phyloP scores from a whole-genome alignment of 768 basidiomycete species.

The Lactarius hengduanensis region DNA sequence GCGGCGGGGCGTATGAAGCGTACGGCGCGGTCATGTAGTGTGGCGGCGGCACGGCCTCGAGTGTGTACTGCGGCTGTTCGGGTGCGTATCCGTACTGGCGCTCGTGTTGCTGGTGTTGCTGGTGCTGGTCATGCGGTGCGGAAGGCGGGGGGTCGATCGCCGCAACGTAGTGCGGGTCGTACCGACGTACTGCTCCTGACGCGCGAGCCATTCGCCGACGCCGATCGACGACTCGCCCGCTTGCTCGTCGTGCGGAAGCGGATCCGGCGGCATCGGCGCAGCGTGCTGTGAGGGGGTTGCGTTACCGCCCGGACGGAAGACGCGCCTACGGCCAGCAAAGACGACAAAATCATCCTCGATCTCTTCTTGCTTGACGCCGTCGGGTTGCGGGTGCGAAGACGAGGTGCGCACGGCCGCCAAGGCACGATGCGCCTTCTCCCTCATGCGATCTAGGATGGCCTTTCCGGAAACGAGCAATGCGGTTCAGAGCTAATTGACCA shows the following conservation, averaged over 20 bases:
- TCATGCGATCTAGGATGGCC: conserved; percentile 59
- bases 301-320: conserved; percentile 50
- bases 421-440: conserved; percentile 64
- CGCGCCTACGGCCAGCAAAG: conserved; percentile 63
- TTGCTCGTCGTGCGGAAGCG: conserved; percentile 8
- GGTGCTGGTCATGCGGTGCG: neutral
- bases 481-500: neutral
- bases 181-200: conserved; percentile 12
- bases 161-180: conserved; percentile 15
- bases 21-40: conserved; percentile 14
- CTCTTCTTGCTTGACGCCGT: conserved; percentile 50
- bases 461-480: conserved; percentile 31
- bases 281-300: conserved; percentile 13
- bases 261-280: neutral
- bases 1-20: neutral
- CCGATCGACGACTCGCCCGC: neutral
- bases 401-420: conserved; percentile 44
- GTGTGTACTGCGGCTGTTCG: conserved; percentile 20
- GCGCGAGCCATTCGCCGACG: conserved; percentile 24
- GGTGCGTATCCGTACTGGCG: conserved; percentile 21
- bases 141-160: conserved; percentile 13
- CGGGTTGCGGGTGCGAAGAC: conserved; percentile 32
- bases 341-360: conserved; percentile 66
- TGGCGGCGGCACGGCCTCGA: conserved; percentile 4
- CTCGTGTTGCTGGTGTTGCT: neutral